Conservation (phyloP, 1,139 yeast species). For the Yamadazyma siamensis region DNA sequence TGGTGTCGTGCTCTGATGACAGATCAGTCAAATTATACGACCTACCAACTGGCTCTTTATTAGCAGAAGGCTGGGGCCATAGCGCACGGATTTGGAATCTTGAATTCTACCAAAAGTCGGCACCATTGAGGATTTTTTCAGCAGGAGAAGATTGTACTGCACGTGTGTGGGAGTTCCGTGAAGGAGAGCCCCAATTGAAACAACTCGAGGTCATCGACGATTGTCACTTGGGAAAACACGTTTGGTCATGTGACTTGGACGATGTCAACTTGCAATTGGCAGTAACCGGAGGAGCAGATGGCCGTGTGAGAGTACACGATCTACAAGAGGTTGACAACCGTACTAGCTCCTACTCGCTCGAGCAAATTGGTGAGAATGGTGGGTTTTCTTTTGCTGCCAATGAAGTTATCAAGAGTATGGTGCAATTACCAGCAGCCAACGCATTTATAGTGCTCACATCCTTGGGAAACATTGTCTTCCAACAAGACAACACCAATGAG, state of each 20-base stretch:
- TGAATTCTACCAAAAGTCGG: constrained; percentile 45
- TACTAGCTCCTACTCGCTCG: constrained; percentile 22
- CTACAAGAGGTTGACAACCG: constrained; percentile 19
- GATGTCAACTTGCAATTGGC: constrained; percentile 38
- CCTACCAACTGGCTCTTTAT: constrained; percentile 47
- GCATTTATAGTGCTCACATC: constrained; percentile 60
- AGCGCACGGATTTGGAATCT: constrained; percentile 90
- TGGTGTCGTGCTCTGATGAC: constrained; percentile 90
- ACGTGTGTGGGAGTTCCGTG: constrained; percentile 64
- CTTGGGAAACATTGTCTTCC: constrained; percentile 50
- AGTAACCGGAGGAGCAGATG: constrained; percentile 90
- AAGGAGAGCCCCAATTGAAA: constrained; percentile 19
- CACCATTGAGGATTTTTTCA: constrained; percentile 48
- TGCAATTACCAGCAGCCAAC: constrained; percentile 32
- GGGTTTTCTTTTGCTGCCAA: constrained; percentile 30
- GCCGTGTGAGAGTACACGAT: constrained; percentile 65
- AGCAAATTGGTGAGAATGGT: constrained; percentile 25
- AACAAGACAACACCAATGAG: constrained; percentile 14
- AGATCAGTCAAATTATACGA: constrained; percentile 81
- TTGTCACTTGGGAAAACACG: constrained; percentile 80
- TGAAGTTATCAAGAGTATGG: constrained; percentile 64
- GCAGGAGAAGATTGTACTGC: constrained; percentile 89
- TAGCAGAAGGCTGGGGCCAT: constrained; percentile 95
- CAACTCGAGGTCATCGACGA: constrained; percentile 42
- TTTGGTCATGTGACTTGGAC: constrained; percentile 77